Evolutionary conservation across 805 yeast species (phyloP).

Genomic region (Millerozyma acaciae): DNA sequence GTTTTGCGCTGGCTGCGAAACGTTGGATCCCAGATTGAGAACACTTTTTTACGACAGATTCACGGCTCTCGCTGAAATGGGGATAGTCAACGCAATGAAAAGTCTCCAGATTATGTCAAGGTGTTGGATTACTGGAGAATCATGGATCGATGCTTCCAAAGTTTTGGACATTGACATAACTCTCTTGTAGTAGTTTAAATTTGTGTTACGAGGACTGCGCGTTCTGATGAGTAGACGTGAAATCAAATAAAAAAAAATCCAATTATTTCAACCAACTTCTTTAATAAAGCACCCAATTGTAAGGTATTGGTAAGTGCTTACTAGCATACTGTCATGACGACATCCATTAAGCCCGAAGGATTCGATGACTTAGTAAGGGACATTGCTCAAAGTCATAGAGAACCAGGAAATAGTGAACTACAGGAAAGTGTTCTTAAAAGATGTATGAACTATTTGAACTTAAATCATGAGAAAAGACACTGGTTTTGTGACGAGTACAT

Average conservation of each 20-base stretch:
- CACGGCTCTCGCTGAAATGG: constrained; percentile 36
- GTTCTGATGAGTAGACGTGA: too few relatives aligned
- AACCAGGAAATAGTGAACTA: constrained; percentile 22
- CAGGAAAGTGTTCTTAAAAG: constrained; percentile 23
- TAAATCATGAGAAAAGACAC: constrained; percentile 30
- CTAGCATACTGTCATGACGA: too few relatives aligned
- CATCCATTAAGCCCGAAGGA: constrained; percentile 20
- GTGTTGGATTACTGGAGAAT: constrained; percentile 52
- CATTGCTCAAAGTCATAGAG: constrained; percentile 21
- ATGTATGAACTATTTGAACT: constrained; percentile 22
- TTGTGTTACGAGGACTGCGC: background rate
- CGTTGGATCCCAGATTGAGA: constrained; percentile 32
- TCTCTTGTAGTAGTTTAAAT: constrained; percentile 36
- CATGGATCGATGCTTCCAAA: constrained; percentile 49
- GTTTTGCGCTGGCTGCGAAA: constrained; percentile 60
- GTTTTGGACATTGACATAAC: constrained; percentile 42
- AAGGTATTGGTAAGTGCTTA: too few relatives aligned
- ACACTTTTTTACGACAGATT: constrained; percentile 39
- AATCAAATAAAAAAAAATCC: too few relatives aligned
- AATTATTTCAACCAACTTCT: too few relatives aligned
- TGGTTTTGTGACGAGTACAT: constrained; percentile 54
- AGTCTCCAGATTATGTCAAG: constrained; percentile 46
- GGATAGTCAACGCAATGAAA: constrained; percentile 40
- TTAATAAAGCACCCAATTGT: too few relatives aligned
- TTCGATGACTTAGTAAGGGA: constrained; percentile 20